Conservation (phyloP, 192 early-diverging fungal genomes). For the Entomortierella lignicola region DNA sequence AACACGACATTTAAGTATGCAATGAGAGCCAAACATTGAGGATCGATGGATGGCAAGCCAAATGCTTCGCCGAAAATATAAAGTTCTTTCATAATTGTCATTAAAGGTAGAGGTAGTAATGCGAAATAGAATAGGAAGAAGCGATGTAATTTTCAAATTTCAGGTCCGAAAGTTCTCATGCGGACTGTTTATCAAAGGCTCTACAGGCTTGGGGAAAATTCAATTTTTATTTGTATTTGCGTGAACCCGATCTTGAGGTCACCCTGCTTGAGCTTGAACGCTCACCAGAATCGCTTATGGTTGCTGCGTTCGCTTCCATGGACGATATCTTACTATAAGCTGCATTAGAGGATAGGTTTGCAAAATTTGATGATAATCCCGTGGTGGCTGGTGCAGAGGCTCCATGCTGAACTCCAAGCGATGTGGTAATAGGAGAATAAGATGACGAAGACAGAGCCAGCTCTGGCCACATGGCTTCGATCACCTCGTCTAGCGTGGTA, state of each 20-base stretch:
- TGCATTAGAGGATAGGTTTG: neutral
- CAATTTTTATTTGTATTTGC: neutral
- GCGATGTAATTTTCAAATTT: constrained; percentile 58
- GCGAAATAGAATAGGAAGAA: no score
- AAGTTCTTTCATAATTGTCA: constrained; percentile 61
- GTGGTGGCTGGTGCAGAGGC: neutral
- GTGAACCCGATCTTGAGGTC: neutral
- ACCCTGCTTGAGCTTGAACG: neutral
- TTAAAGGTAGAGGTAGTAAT: neutral
- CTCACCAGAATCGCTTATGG: constrained; percentile 13
- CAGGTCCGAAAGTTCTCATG: no score
- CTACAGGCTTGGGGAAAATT: neutral
- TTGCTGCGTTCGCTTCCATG: neutral
- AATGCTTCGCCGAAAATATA: constrained; percentile 76
- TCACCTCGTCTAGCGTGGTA: constrained; percentile 77
- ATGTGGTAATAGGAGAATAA: neutral
- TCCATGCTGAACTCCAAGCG: neutral
- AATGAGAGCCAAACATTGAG: constrained; percentile 73
- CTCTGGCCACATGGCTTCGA: constrained; percentile 79
- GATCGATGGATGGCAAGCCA: constrained; percentile 76
- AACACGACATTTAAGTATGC: constrained; percentile 68
- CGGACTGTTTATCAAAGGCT: neutral
- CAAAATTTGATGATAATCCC: neutral
- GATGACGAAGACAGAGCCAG: constrained; percentile 23
- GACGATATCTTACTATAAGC: neutral